phyloP scores from a whole-genome alignment of 2,329 filamentous ascomycete species.

The Exserohilum turcica region DNA sequence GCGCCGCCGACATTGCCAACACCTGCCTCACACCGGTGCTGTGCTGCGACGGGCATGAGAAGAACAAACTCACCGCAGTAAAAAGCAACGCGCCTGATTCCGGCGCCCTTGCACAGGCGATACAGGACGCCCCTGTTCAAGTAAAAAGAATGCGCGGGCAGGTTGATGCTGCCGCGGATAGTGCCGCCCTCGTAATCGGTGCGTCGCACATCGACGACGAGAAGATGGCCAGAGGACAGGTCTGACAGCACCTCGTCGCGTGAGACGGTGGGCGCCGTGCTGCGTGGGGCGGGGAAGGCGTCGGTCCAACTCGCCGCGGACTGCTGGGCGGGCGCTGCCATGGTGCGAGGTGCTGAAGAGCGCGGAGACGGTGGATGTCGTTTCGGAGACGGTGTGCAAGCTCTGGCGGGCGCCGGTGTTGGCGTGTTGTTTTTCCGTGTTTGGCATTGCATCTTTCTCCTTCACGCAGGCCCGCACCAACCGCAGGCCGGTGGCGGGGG shows the following conservation, averaged over 20 bases:
- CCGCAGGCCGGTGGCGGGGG: constrained; percentile 16
- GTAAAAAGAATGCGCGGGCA: constrained; percentile 56
- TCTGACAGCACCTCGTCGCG: constrained; percentile 43
- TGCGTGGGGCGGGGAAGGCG: constrained; percentile 49
- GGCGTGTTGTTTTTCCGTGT: not conserved
- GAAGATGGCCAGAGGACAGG: constrained; percentile 46
- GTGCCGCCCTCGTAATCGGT: constrained; percentile 56
- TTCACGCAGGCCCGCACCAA: constrained; percentile 12
- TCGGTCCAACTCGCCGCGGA: constrained; percentile 45
- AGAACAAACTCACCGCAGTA: constrained; percentile 50
- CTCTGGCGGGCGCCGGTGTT: not conserved
- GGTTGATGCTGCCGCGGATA: constrained; percentile 53
- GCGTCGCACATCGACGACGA: constrained; percentile 53
- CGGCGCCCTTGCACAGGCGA: constrained; percentile 51
- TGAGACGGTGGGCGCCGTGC: constrained; percentile 47
- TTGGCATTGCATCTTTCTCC: not conserved
- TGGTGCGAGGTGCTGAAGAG: constrained; percentile 2
- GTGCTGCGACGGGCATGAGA: not conserved
- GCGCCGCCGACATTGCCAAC: constrained; percentile 2
- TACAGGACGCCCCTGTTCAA: constrained; percentile 53
- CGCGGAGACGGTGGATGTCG: not conserved
- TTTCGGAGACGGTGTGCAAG: not conserved
- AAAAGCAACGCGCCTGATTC: constrained; percentile 54
- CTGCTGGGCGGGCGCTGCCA: constrained; percentile 26
- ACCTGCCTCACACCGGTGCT: not conserved